Base-by-base conservation (phyloP, 2,329 filamentous ascomycete genomes). In the Cytospora leucostoma region DNA sequence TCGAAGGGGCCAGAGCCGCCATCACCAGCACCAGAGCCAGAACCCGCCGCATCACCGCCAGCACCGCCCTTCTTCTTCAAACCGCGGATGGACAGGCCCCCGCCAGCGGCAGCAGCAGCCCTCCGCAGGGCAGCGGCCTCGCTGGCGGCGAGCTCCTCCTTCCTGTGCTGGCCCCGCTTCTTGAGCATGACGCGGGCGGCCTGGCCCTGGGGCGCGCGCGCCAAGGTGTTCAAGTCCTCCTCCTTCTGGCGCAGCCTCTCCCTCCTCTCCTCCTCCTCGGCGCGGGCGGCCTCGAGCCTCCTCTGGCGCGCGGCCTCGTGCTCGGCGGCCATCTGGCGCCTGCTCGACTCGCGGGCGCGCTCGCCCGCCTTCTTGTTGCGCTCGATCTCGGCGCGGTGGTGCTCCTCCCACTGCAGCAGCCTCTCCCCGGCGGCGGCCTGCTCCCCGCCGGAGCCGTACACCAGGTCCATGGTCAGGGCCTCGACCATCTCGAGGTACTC, bases 401-500 rank as follows among this genome's bases (percentile, higher is more conserved):
- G 84, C 53, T 88, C 84, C 71, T 92, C 88, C 79, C 93, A 97
- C 65, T 84, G 78, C 56, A 81, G 77, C n/a, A 93, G 82, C 61
- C 72, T 74, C 64, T 76, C 74, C 71, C 82, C 80, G 55, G 74
- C 74, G n/a, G 68, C 65, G 44, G 65, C 65, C 27, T 71, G 69
- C 11, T 87, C 85, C 0, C 88, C 82, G 64, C 93, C 87, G 51
- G 80, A 82, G 50, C 88, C 87, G 67, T 87, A 83, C 59, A 97
- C 89, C 11, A 99, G 82, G 73, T 97, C 94, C 77, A 93, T 93
- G 1, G 93, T 93, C 66, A 97, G 84, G 68, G 90, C 87, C 79
- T 99, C 95, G 47, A 97, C 92, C 72, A 91, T 88, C 76, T 98
- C 92, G 13, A 99, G 86, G 78, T 98, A 97, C 75, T 97, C 89